Evolutionary conservation across 2,329 filamentous ascomycete species (phyloP).

Genomic region (Clonostachys solani): DNA sequence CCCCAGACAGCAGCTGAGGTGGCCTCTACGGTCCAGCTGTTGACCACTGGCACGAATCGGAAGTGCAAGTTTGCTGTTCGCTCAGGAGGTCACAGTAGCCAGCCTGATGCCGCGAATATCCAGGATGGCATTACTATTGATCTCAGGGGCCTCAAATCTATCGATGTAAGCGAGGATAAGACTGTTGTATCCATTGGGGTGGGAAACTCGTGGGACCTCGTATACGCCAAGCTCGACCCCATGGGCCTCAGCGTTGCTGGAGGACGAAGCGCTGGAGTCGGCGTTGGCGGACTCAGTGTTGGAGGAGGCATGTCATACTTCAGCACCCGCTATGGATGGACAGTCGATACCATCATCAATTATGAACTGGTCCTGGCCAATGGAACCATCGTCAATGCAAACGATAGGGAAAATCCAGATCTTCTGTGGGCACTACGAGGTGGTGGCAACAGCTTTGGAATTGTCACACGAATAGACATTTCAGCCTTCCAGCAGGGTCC

Average conservation of each 20-base stretch:
- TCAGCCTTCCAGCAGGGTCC: slow-evolving; percentile 16
- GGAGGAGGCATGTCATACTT: slow-evolving; percentile 47
- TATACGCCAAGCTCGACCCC: slow-evolving; percentile 32
- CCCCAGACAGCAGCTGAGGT: slow-evolving; percentile 4
- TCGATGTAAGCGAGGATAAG: slow-evolving; percentile 27
- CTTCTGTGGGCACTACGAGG: slow-evolving; percentile 38
- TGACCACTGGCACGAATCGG: neutral
- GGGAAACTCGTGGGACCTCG: slow-evolving; percentile 36
- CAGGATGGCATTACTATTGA: slow-evolving; percentile 34
- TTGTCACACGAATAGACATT: slow-evolving; percentile 20
- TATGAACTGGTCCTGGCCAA: slow-evolving; percentile 34
- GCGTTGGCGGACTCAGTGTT: slow-evolving; percentile 37
- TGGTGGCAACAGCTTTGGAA: slow-evolving; percentile 36
- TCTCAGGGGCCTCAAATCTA: slow-evolving; percentile 14
- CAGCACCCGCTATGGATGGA: slow-evolving; percentile 31
- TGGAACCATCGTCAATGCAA: slow-evolving; percentile 33
- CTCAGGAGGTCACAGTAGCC: slow-evolving; percentile 46
- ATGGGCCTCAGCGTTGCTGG: slow-evolving; percentile 29
- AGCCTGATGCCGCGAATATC: slow-evolving; percentile 35
- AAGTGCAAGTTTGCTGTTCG: slow-evolving; percentile 37
- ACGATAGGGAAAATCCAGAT: slow-evolving; percentile 24
- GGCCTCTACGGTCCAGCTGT: slow-evolving; percentile 1
- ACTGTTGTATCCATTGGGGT: slow-evolving; percentile 31
- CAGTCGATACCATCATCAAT: slow-evolving; percentile 29
- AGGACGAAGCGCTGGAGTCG: slow-evolving; percentile 31